phyloP scores from a whole-genome alignment of 208 protist genomes.

The Acanthamoeba healyi region DNA sequence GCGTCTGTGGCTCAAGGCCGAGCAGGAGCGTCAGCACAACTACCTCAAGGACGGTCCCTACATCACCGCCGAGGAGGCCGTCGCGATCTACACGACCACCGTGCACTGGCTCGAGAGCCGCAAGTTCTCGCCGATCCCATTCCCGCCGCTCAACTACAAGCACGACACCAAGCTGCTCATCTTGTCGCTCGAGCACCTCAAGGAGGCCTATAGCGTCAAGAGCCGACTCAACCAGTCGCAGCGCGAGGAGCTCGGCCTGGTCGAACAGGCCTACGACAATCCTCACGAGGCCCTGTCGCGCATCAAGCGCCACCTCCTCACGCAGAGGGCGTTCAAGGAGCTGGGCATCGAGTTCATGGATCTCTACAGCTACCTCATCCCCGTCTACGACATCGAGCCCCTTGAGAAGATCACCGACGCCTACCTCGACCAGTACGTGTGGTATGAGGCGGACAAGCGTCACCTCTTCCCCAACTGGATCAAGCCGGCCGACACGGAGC shows the following conservation, averaged over 20 bases:
- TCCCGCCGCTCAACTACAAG: constrained; percentile 99
- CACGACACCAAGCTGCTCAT: constrained; percentile 99
- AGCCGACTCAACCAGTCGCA: constrained; percentile 98
- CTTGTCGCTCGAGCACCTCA: constrained; percentile 99
- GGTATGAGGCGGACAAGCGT: constrained; percentile 99
- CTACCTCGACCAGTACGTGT: constrained; percentile 99
- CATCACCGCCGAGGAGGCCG: constrained; percentile 97
- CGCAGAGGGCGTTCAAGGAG: constrained; percentile 99
- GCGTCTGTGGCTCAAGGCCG: constrained; percentile 99
- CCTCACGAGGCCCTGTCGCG: constrained; percentile 98
- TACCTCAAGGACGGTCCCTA: constrained; percentile 99
- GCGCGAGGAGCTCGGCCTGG: constrained; percentile 99
- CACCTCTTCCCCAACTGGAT: constrained; percentile 99
- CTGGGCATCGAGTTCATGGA: constrained; percentile 99
- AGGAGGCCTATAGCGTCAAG: constrained; percentile 99
- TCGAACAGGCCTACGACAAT: constrained; percentile 99
- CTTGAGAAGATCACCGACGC: constrained; percentile 99
- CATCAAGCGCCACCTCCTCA: constrained; percentile 99
- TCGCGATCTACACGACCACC: constrained; percentile 99
- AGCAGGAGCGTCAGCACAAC: constrained; percentile 97
- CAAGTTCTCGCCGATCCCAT: constrained; percentile 99
- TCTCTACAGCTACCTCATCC: constrained; percentile 99
- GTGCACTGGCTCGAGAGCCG: constrained; percentile 99
- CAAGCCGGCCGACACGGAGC: constrained; percentile 99
- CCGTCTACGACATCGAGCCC: constrained; percentile 99